Conservation (phyloP, 2,329 filamentous ascomycete genomes). For the Colletotrichum incanum region DNA sequence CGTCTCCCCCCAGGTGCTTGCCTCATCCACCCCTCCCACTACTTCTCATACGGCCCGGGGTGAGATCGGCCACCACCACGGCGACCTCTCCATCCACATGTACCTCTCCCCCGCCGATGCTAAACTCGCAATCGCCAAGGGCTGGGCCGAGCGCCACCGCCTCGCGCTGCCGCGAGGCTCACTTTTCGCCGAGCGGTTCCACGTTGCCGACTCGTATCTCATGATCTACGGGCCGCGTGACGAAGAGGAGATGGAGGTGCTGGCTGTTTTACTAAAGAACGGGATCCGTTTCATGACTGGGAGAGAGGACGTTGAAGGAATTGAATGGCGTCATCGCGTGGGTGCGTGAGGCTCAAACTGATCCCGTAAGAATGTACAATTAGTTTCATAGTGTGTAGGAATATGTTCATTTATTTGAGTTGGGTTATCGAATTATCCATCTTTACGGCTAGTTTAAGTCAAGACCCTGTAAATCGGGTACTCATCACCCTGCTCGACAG, state of each 20-base stretch:
- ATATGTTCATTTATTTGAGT: not conserved
- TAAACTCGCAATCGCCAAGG: conserved; percentile 51
- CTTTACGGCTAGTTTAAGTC: not conserved
- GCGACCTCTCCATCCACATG: conserved; percentile 57
- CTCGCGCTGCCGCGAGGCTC: conserved; percentile 49
- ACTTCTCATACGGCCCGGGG: conserved; percentile 38
- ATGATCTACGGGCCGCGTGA: conserved; percentile 59
- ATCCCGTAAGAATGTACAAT: not conserved
- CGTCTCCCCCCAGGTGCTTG: conserved; percentile 14
- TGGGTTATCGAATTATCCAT: not conserved
- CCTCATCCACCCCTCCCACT: not conserved
- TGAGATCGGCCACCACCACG: conserved; percentile 58
- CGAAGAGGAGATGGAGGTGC: conserved; percentile 52
- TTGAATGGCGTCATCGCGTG: conserved; percentile 29
- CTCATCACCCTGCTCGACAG: conserved; percentile 49
- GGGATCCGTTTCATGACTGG: conserved; percentile 37
- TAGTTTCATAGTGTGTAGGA: too few species aligned
- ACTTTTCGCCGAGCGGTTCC: conserved; percentile 1
- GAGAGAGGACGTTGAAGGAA: conserved; percentile 10
- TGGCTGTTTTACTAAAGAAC: conserved; percentile 21
- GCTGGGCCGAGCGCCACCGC: conserved; percentile 59
- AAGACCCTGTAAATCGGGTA: conserved; percentile 51
- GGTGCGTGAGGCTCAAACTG: not conserved
- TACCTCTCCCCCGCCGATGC: conserved; percentile 57
- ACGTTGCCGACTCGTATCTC: conserved; percentile 52